Evolutionary conservation across 164 flowering plant species (phyloP).

Genomic region (Platanus orientalis): DNA sequence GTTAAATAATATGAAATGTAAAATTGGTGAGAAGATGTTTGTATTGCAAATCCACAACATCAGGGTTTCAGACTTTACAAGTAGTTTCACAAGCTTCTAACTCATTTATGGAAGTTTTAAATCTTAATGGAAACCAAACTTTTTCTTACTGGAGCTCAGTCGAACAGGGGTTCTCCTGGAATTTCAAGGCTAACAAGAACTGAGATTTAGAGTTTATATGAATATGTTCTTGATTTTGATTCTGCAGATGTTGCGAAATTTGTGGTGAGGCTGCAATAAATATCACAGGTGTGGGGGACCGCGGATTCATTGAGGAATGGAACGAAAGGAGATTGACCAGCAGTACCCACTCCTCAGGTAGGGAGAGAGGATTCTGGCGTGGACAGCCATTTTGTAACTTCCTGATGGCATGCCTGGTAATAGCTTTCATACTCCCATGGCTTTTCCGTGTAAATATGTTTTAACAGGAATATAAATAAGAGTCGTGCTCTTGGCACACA

Average conservation of each 20-base stretch:
- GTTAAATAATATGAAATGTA: too few relatives aligned
- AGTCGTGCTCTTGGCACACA: background rate
- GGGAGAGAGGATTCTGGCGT: conserved; percentile 38
- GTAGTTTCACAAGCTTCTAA: too few relatives aligned
- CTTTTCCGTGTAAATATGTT: conserved; percentile 46
- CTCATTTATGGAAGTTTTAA: too few relatives aligned
- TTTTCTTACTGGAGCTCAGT: too few relatives aligned
- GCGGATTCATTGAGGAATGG: conserved; percentile 57
- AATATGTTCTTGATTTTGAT: background rate
- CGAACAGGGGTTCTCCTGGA: background rate
- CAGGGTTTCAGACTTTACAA: too few relatives aligned
- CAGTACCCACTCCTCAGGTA: conserved; percentile 17
- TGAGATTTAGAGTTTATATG: background rate
- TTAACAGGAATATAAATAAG: conserved; percentile 10
- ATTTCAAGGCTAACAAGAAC: background rate
- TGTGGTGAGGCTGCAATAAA: conserved; percentile 61
- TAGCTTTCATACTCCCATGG: conserved; percentile 61
- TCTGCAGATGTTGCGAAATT: conserved; percentile 62
- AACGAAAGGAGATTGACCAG: conserved; percentile 25
- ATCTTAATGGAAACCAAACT: too few relatives aligned
- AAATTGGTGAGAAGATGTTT: too few relatives aligned
- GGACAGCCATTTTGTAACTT: conserved; percentile 64
- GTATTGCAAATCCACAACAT: too few relatives aligned
- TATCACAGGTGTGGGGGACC: conserved; percentile 39
- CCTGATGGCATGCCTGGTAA: conserved; percentile 50